Conservation (phyloP, 345 rosid genomes). For the Camelina sativa region DNA sequence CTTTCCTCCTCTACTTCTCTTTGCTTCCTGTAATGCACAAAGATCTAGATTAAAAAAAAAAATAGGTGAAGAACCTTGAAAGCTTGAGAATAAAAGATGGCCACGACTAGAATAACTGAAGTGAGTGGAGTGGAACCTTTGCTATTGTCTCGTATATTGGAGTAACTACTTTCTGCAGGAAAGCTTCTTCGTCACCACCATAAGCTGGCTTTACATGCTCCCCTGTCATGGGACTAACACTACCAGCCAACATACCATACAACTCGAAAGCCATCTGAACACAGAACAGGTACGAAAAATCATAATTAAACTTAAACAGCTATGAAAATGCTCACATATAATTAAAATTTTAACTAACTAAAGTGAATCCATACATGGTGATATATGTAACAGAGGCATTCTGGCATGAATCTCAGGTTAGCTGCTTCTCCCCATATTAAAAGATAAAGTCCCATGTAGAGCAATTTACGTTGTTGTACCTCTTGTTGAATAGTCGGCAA, state of each 20-base stretch:
- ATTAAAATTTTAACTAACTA: neutral
- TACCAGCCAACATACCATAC: slow-evolving; percentile 73
- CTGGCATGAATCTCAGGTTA: slow-evolving; percentile 94
- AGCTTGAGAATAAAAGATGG: slow-evolving; percentile 16
- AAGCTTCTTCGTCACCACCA: slow-evolving; percentile 71
- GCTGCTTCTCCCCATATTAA: slow-evolving; percentile 99
- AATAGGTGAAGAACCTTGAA: slow-evolving; percentile 1
- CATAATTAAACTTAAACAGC: slow-evolving; percentile 9
- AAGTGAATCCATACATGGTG: slow-evolving; percentile 70
- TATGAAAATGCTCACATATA: slow-evolving; percentile 6
- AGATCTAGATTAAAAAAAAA: slow-evolving; percentile 1
- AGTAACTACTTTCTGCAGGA: slow-evolving; percentile 66
- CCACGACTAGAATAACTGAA: slow-evolving; percentile 6
- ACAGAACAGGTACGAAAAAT: neutral
- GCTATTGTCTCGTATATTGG: slow-evolving; percentile 64
- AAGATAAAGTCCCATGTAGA: slow-evolving; percentile 92
- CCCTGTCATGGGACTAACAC: slow-evolving; percentile 63
- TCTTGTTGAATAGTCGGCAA: slow-evolving; percentile 95
- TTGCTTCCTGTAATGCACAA: slow-evolving; percentile 62
- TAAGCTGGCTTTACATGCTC: slow-evolving; percentile 70
- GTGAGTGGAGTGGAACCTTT: slow-evolving; percentile 44
- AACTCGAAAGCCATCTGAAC: slow-evolving; percentile 50
- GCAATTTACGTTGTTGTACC: slow-evolving; percentile 86
- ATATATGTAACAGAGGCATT: slow-evolving; percentile 87
- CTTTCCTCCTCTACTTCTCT: slow-evolving; percentile 60